Conservation (phyloP, 2,329 filamentous ascomycete species). For the Epichloe hybrida region DNA sequence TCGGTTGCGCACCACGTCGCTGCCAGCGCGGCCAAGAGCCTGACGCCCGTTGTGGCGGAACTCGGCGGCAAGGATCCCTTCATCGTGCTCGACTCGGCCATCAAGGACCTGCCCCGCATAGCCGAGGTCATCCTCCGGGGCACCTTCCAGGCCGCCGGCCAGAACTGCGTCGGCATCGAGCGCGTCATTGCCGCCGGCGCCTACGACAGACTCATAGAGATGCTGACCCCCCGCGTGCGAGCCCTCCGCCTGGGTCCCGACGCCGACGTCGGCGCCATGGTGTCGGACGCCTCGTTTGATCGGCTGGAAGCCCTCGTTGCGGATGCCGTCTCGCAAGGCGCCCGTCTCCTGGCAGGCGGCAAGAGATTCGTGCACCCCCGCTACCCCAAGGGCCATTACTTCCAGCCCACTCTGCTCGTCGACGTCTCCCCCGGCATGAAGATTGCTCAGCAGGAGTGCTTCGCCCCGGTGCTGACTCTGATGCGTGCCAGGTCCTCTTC, state of each 20-base stretch:
- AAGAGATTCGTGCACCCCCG: conserved; percentile 56
- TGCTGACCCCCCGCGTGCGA: conserved; percentile 63
- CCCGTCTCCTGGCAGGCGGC: conserved; percentile 70
- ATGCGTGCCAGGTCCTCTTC: conserved; percentile 57
- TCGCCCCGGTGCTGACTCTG: conserved; percentile 78
- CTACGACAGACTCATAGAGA: conserved; percentile 60
- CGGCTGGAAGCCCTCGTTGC: conserved; percentile 63
- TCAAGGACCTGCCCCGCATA: conserved; percentile 53
- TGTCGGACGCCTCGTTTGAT: conserved; percentile 64
- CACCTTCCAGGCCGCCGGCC: conserved; percentile 86
- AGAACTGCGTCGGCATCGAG: conserved; percentile 97
- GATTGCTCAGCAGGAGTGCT: conserved; percentile 83
- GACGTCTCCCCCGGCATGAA: conserved; percentile 78
- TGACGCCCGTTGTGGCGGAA: conserved; percentile 85
- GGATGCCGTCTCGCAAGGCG: conserved; percentile 67
- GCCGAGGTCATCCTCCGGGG: conserved; percentile 77
- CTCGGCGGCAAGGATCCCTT: conserved; percentile 92
- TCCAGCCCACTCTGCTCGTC: conserved; percentile 78
- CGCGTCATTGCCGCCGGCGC: conserved; percentile 68
- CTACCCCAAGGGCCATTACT: conserved; percentile 76
- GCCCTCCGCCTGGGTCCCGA: conserved; percentile 62
- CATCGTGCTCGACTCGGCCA: conserved; percentile 70
- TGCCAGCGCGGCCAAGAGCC: conserved; percentile 65
- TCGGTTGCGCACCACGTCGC: conserved; percentile 81
- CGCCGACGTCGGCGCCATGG: conserved; percentile 79